Evolutionary conservation across 768 basidiomycete species (phyloP).

Genomic region (Kondoa malvinella): DNA sequence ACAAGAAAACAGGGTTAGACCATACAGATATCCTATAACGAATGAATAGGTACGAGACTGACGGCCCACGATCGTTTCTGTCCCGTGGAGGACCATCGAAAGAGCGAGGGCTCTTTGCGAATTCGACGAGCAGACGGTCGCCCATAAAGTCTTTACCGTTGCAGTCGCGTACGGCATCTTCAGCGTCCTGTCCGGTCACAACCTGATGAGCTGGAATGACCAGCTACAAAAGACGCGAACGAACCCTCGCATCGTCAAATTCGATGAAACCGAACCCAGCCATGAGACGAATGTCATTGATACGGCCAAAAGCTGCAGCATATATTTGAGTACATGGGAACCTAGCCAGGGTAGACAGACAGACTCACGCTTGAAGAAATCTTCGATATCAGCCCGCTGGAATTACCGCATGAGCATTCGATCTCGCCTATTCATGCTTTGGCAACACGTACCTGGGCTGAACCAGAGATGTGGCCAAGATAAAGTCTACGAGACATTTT

Average conservation of each 20-base stretch:
- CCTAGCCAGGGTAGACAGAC: not conserved
- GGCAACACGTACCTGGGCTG: conserved; percentile 16
- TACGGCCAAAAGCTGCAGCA: conserved; percentile 11
- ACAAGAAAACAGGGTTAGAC: conserved; percentile 55
- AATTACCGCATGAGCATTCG: not conserved
- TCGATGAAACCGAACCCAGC: conserved; percentile 86
- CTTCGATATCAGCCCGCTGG: not conserved
- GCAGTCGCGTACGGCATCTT: conserved; percentile 73
- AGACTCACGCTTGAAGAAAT: not conserved
- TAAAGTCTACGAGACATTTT: conserved; percentile 25
- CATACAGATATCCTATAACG: conserved; percentile 33
- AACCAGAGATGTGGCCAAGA: conserved; percentile 22
- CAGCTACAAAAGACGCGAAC: conserved; percentile 23
- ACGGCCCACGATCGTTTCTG: conserved; percentile 38
- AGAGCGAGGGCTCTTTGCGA: conserved; percentile 55
- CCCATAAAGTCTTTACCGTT: conserved; percentile 63
- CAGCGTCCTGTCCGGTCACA: conserved; percentile 52
- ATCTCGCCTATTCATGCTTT: conserved; percentile 14
- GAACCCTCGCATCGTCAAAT: conserved; percentile 67
- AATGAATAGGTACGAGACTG: conserved; percentile 46
- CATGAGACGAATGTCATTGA: conserved; percentile 26
- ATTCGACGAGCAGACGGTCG: conserved; percentile 78
- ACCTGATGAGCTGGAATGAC: not conserved
- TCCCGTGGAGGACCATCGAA: conserved; percentile 23
- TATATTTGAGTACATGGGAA: conserved; percentile 20